Percentiles rank a stretch among this genome's conserved stretches.
These are phyloP conservation scores for Eragrostis tef DNA, from an alignment of 202 grass and related monocot species.

Conservation along the genomic window DNA sequence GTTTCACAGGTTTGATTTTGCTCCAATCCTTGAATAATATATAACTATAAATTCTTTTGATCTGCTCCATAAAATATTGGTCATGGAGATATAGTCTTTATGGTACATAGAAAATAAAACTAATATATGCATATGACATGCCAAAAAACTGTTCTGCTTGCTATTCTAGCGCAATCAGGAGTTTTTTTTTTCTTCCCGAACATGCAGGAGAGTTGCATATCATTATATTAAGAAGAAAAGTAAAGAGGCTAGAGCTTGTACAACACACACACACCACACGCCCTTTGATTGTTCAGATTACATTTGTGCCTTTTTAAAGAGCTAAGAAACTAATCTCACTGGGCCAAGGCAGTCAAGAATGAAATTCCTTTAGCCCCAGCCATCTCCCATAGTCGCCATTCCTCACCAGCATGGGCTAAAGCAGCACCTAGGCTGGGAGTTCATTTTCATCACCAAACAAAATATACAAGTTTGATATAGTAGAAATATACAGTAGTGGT, in stretches of 20 bases:
- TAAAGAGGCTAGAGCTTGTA: no score
- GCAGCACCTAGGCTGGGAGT: no score
- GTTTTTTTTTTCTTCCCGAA: slow-evolving; percentile 7
- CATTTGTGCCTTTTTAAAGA: no score
- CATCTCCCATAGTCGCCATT: no score
- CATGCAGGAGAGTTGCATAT: no score
- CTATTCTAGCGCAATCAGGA: slow-evolving; percentile 37
- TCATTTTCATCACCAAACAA: background rate
- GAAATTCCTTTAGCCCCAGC: no score
- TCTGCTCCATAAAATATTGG: background rate
- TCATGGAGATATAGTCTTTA: slow-evolving; percentile 20
- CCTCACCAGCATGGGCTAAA: no score
- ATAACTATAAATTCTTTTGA: slow-evolving; percentile 4
- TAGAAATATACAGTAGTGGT: background rate
- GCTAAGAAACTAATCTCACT: no score
- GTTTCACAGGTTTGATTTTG: slow-evolving; percentile 81
- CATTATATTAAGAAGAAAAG: no score
- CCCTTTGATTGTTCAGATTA: no score
- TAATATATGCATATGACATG: slow-evolving; percentile 19
- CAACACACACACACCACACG: no score
- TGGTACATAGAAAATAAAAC: slow-evolving; percentile 26
- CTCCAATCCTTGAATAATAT: slow-evolving; percentile 36
- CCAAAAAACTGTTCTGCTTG: slow-evolving; percentile 14
- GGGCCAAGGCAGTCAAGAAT: no score
- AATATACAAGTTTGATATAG: background rate